Conservation (phyloP, 495 filamentous ascomycete genomes). For the Penicillium subrubescens region DNA sequence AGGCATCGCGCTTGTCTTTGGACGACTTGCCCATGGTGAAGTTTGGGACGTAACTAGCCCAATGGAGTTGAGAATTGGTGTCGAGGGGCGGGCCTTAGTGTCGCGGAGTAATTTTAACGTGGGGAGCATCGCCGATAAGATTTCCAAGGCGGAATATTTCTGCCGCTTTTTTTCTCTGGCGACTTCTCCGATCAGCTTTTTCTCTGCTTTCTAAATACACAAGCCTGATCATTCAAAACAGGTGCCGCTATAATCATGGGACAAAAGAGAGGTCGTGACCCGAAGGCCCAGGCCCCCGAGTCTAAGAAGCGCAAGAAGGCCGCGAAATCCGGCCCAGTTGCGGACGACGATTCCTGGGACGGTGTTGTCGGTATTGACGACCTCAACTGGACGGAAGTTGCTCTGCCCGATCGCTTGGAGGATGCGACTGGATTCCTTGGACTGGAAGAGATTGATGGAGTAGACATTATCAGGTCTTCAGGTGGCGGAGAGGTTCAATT, state of each 20-base stretch:
- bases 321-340: slow-evolving; percentile 29
- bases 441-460: slow-evolving; percentile 87
- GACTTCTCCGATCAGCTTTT: slow-evolving; percentile 16
- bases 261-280: slow-evolving; percentile 53
- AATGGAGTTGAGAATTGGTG: not conserved
- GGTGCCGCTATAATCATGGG: slow-evolving; percentile 33
- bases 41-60: not conserved
- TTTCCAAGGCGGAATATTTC: slow-evolving; percentile 41
- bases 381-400: slow-evolving; percentile 79
- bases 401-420: slow-evolving; percentile 81
- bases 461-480: slow-evolving; percentile 67
- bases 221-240: slow-evolving; percentile 1
- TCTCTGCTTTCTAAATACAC: slow-evolving; percentile 6
- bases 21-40: slow-evolving; percentile 89
- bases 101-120: slow-evolving; percentile 30
- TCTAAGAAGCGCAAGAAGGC: slow-evolving; percentile 56
- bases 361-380: slow-evolving; percentile 56
- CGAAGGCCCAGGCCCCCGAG: slow-evolving; percentile 28
- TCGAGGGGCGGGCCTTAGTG: slow-evolving; percentile 1
- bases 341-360: slow-evolving; percentile 30
- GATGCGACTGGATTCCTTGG: slow-evolving; percentile 96
- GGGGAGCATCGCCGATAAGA: slow-evolving; percentile 42
- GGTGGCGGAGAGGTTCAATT: slow-evolving; percentile 43
- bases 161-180: slow-evolving; percentile 43
- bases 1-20: slow-evolving; percentile 97